Conservation (phyloP, 257 asterid genomes). For the Gynochthodes officinalis region DNA sequence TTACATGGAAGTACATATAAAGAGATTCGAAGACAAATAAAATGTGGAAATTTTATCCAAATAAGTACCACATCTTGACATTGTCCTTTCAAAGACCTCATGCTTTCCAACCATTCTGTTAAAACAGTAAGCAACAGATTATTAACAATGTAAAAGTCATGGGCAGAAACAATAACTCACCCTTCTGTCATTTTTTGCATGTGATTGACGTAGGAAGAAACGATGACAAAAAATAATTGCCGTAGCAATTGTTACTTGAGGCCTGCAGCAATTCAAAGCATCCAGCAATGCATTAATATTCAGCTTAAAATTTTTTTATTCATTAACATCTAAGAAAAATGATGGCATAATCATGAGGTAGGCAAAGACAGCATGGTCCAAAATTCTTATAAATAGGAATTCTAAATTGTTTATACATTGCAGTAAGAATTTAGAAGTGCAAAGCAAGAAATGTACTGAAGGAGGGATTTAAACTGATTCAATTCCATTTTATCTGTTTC, state of each 20-base stretch:
- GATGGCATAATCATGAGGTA: neutral
- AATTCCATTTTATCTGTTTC: neutral
- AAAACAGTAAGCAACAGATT: neutral
- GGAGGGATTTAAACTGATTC: neutral
- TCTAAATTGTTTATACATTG: neutral
- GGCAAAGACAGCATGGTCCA: neutral
- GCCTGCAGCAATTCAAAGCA: conserved; percentile 63
- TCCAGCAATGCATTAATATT: neutral
- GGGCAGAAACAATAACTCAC: conserved; percentile 40
- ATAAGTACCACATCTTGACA: neutral
- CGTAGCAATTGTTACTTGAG: conserved; percentile 95
- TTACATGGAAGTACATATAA: neutral
- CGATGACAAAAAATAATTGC: conserved; percentile 97
- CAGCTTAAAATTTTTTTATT: neutral
- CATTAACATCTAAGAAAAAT: neutral
- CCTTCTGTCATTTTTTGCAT: conserved; percentile 78
- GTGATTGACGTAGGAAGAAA: conserved; percentile 90
- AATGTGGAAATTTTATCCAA: neutral
- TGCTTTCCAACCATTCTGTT: neutral
- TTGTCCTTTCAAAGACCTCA: neutral
- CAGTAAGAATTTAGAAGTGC: neutral
- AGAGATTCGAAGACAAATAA: neutral
- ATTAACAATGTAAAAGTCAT: neutral
- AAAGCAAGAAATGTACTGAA: neutral
- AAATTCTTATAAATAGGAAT: neutral